Conservation (phyloP, 305 asterid species). For the Solanum hybrid region DNA sequence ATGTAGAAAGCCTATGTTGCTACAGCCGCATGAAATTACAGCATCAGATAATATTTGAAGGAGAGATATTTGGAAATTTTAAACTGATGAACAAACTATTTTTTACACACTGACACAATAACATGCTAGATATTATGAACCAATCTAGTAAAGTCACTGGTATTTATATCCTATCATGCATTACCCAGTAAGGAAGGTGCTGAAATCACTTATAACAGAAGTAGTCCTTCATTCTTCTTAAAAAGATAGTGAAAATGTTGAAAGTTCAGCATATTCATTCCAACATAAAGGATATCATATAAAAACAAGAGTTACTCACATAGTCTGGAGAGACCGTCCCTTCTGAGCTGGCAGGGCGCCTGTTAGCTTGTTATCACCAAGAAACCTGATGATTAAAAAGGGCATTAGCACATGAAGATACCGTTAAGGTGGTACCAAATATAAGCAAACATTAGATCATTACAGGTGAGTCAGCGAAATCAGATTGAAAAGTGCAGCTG, state of each 20-base stretch:
- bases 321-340: constrained; percentile 25
- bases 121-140: not conserved
- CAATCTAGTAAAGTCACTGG: not conserved
- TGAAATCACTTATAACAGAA: not conserved
- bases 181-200: not conserved
- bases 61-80: no score
- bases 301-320: constrained; percentile 27
- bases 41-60: not conserved
- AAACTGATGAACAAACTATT: no score
- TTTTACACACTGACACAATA: not conserved
- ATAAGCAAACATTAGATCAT: constrained; percentile 1
- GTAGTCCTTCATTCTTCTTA: not conserved
- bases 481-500: constrained; percentile 41
- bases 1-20: no score
- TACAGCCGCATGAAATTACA: not conserved
- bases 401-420: not conserved
- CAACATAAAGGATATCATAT: not conserved
- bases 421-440: not conserved
- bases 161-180: not conserved
- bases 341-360: constrained; percentile 41
- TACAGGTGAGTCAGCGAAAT: constrained; percentile 47
- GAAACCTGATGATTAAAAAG: constrained; percentile 38
- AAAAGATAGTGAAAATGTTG: not conserved
- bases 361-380: constrained; percentile 54
- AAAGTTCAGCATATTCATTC: not conserved